Conservation (phyloP, 306 rosid species). For the Ziziphus jujuba region DNA sequence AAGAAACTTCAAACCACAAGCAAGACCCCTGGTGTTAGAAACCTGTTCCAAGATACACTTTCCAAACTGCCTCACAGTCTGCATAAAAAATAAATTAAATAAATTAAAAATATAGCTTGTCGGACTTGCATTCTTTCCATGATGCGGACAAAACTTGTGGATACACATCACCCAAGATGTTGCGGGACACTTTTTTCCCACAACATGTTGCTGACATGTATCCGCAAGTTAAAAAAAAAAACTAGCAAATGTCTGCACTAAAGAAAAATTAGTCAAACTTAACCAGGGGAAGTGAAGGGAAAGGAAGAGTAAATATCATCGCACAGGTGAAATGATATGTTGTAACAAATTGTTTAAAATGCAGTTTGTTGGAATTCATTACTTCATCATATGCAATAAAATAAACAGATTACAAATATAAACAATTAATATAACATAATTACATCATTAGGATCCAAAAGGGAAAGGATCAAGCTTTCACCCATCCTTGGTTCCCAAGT, state of each 20-base stretch:
- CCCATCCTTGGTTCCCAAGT: slow-evolving; percentile 93
- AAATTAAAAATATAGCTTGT: too few species aligned
- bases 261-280: neutral
- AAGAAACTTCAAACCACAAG: slow-evolving; percentile 82
- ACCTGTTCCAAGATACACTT: slow-evolving; percentile 84
- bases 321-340: neutral
- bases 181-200: too few species aligned
- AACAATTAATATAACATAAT: neutral
- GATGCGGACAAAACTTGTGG: too few species aligned
- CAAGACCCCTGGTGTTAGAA: slow-evolving; percentile 79
- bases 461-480: slow-evolving; percentile 87
- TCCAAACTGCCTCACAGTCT: slow-evolving; percentile 87
- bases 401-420: slow-evolving; percentile 10
- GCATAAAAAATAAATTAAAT: slow-evolving; percentile 8
- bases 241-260: neutral
- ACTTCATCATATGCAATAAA: slow-evolving; percentile 15
- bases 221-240: neutral
- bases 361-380: neutral
- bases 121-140: too few species aligned
- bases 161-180: too few species aligned
- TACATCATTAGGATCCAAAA: slow-evolving; percentile 86
- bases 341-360: neutral
- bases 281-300: neutral
- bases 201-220: too few species aligned
- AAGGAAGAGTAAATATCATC: neutral